Base-by-base conservation (phyloP, 106 monocot species). In the Alisma plantagoaquatica region DNA sequence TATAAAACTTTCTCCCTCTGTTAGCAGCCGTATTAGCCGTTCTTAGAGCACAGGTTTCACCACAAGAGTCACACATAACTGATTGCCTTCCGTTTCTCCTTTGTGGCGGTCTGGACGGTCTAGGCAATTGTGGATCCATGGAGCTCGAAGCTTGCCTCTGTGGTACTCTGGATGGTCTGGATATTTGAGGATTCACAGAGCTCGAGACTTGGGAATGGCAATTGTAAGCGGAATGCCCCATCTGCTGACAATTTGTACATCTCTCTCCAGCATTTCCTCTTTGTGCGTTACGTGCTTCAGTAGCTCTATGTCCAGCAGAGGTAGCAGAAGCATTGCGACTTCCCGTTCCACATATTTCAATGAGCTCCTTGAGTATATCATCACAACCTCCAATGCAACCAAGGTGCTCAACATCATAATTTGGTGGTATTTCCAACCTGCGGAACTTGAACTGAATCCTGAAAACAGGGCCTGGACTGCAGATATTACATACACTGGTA, bases 381-480 rank as follows among this genome's bases (percentile, higher is more conserved):
- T 90, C 90, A 60, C 90, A 90, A 18, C 89, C 89, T 61, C 88
- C 83, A 80, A 84, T 30, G 50, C 90, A 90, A 89, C 96, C 96
- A 29, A 96, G 57, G 72, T 96, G 78, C 44, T 89, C 77, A 60
- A 74, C 73, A 65, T 89, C 89, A 71, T 78, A 96, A 62, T 81
- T 81, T 49, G 96, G 89, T 56, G 96, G 96, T 65, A 96, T 96
- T 51, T 88, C 89, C 35, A 78, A n/a, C 43, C 77, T 71, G 3
- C 78, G 89, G 69, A 96, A 96, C 70, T 81, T 96, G 51, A 96
- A 96, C 25, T 85, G 84, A 67, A 96, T 76, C 71, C 49, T 73
- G 51, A 57, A 78, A 63, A 81, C 80, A 65, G 89, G 84, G 35
- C 96, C 96, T 96, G 96, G 88, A 54, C 46, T 63, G 57, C 96